phyloP scores from a whole-genome alignment of 2,329 filamentous ascomycete genomes.

The Verticillium alfalfae region DNA sequence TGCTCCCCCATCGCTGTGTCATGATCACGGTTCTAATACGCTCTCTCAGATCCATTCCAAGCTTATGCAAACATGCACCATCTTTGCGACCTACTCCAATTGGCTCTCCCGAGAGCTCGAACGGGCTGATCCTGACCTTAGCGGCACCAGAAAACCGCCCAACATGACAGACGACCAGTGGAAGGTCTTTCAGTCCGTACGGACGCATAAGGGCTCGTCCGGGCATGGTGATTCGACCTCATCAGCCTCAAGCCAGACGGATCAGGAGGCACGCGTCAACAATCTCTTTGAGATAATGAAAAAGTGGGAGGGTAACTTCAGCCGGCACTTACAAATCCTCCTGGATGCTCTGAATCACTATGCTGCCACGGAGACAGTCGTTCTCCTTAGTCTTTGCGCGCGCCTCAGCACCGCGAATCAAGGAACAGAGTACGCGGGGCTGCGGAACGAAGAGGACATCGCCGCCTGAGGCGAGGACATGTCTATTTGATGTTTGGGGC shows the following conservation, averaged over 20 bases:
- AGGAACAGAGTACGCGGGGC: conserved; percentile 59
- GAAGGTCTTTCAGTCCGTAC: conserved; percentile 48
- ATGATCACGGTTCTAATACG: not conserved
- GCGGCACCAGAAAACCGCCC: conserved; percentile 47
- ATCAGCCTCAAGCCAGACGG: conserved; percentile 26
- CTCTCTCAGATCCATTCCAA: conserved; percentile 82
- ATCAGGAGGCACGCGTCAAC: conserved; percentile 49
- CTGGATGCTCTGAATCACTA: conserved; percentile 96
- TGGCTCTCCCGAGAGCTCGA: conserved; percentile 81
- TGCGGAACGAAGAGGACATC: conserved; percentile 52
- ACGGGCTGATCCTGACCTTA: conserved; percentile 75
- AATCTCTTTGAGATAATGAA: conserved; percentile 82
- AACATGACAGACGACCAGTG: conserved; percentile 59
- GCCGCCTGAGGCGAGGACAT: not conserved
- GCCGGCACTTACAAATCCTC: conserved; percentile 84
- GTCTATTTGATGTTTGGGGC: not conserved
- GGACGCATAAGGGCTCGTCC: conserved; percentile 29
- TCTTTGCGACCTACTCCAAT: conserved; percentile 87
- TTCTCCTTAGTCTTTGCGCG: conserved; percentile 82
- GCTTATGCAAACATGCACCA: conserved; percentile 89
- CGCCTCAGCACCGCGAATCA: conserved; percentile 76
- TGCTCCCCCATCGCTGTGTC: no score
- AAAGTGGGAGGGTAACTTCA: conserved; percentile 93
- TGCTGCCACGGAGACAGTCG: conserved; percentile 93
- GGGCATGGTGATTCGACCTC: conserved; percentile 24